Conservation (phyloP, 2,329 filamentous ascomycete species). For the Colletotrichum graminicola region DNA sequence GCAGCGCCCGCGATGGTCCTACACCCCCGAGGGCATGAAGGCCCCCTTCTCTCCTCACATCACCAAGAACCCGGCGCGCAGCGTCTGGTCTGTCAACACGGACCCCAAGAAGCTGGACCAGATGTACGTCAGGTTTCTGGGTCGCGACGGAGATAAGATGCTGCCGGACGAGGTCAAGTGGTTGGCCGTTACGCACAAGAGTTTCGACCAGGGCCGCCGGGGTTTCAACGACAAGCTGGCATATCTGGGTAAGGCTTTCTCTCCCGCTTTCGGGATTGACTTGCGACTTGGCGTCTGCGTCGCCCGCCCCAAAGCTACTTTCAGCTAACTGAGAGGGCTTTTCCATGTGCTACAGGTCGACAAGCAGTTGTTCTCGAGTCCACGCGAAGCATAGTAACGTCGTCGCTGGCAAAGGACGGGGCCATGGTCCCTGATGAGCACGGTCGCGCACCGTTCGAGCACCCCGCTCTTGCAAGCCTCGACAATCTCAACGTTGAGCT, state of each 20-base stretch:
- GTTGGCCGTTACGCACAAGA: constrained; percentile 97
- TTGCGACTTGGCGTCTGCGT: background rate
- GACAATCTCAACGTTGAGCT: constrained; percentile 75
- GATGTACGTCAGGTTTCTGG: constrained; percentile 83
- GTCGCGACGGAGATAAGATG: constrained; percentile 76
- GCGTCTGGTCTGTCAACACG: constrained; percentile 77
- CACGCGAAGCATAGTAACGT: constrained; percentile 68
- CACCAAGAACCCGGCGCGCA: constrained; percentile 65
- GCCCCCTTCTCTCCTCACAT: constrained; percentile 74
- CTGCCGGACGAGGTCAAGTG: constrained; percentile 95
- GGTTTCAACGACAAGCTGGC: constrained; percentile 95
- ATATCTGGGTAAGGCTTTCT: constrained; percentile 77
- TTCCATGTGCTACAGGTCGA: constrained; percentile 44
- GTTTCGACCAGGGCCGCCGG: constrained; percentile 93
- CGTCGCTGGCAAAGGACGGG: constrained; percentile 53
- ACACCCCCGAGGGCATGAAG: constrained; percentile 78
- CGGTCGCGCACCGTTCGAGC: constrained; percentile 74
- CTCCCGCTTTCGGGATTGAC: constrained; percentile 12
- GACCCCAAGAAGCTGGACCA: constrained; percentile 80
- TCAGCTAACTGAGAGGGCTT: constrained; percentile 32
- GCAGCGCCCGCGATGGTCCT: constrained; percentile 72
- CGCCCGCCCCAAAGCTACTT: background rate
- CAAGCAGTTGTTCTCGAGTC: constrained; percentile 47
- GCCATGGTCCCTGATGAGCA: constrained; percentile 58
- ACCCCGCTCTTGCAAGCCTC: constrained; percentile 78